These are phyloP conservation scores for Rhexocercosporidium sp. DNA, from an alignment of 2,329 filamentous ascomycete species.

Conservation along the genomic window DNA sequence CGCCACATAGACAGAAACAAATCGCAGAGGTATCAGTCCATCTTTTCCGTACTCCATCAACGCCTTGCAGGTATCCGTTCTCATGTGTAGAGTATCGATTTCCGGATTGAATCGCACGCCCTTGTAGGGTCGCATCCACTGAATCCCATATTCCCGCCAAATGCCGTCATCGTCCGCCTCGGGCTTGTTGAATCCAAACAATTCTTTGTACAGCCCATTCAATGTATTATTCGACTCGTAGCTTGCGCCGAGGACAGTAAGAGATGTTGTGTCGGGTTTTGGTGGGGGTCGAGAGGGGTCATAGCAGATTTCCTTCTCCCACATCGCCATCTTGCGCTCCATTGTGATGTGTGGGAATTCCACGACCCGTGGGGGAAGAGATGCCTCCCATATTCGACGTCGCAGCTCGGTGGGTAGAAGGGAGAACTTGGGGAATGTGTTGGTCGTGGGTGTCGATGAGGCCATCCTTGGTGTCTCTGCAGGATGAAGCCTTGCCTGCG, in stretches of 20 bases:
- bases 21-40: not conserved
- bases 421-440: not conserved
- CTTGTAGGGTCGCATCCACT: not conserved
- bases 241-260: not conserved
- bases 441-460: not conserved
- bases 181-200: not conserved
- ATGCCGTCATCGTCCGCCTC: not conserved
- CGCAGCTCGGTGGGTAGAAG: conserved; percentile 2
- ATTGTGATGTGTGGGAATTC: conserved; percentile 10
- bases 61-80: not conserved
- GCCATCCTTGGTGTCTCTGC: not conserved
- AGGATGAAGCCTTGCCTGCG: not conserved
- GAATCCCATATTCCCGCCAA: not conserved
- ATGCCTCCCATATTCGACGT: not conserved
- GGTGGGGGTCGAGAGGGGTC: not conserved
- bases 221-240: not conserved
- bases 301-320: not conserved
- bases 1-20: not conserved
- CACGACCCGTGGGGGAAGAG: not conserved
- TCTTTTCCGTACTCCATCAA: not conserved
- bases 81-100: not conserved
- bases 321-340: not conserved
- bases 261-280: not conserved
- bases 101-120: conserved; percentile 5
- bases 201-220: not conserved